phyloP scores from a whole-genome alignment of 164 flowering plant genomes.

The Vitis labrusca region DNA sequence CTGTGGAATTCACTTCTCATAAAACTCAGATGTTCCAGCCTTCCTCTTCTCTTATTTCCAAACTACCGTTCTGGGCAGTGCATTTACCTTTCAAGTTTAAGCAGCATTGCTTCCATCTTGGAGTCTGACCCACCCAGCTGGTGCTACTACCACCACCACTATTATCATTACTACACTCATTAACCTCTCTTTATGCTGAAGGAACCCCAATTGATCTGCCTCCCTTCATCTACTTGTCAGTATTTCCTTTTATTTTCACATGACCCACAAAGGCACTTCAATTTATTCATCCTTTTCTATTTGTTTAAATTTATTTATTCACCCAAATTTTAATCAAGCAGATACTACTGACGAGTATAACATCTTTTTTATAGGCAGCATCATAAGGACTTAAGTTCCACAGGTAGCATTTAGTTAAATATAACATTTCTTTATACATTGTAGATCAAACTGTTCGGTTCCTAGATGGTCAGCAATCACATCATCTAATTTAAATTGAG shows the following conservation, averaged over 20 bases:
- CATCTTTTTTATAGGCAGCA: background rate
- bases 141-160: background rate
- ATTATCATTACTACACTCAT: no score
- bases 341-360: background rate
- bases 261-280: background rate
- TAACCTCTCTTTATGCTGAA: background rate
- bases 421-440: slow-evolving; percentile 12
- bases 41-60: no score
- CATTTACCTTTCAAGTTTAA: no score
- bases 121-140: background rate
- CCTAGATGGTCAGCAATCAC: slow-evolving; percentile 4
- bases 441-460: slow-evolving; percentile 5
- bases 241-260: background rate
- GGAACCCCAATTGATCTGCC: background rate
- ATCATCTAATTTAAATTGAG: background rate
- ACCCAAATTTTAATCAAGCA: background rate
- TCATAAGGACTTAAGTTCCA: background rate
- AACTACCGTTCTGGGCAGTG: no score
- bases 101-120: no score
- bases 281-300: background rate
- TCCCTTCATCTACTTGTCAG: background rate
- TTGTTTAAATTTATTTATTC: background rate
- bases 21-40: background rate
- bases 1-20: background rate
- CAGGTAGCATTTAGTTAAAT: background rate